These are phyloP conservation scores for Plenodomus tracheiphilus DNA, from an alignment of 2,329 filamentous ascomycete genomes.

Conservation along the genomic window DNA sequence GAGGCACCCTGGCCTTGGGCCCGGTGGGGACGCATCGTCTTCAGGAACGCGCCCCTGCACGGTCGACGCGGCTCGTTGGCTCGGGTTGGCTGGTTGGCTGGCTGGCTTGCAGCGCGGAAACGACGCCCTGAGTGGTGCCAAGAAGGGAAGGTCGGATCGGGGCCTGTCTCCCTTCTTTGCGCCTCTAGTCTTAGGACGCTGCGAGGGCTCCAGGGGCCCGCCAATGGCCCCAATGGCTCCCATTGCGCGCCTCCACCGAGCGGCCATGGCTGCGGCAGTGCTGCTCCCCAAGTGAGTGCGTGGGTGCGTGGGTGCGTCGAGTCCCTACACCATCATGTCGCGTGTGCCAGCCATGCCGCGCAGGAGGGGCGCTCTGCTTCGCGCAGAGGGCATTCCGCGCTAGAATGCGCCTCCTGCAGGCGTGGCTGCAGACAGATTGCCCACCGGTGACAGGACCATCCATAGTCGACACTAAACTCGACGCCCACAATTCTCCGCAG, in stretches of 20 bases:
- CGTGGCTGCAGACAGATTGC: neutral
- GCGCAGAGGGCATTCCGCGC: constrained; percentile 5
- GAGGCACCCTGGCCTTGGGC: constrained; percentile 7
- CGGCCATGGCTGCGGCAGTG: neutral
- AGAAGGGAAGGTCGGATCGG: constrained; percentile 7
- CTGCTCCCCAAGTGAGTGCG: neutral
- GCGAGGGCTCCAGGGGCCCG: too few species aligned
- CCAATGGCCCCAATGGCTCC: neutral
- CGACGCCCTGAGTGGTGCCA: constrained; percentile 9
- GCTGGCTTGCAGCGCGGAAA: constrained; percentile 7
- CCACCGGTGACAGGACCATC: neutral
- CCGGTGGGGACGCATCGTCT: constrained; percentile 11
- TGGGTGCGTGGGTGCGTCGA: too few species aligned
- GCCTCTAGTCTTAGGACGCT: too few species aligned
- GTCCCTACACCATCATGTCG: too few species aligned
- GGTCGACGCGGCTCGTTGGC: constrained; percentile 14
- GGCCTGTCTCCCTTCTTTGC: constrained; percentile 3
- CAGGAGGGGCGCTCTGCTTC: too few species aligned
- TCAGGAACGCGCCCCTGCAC: constrained; percentile 20
- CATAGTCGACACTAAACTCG: neutral
- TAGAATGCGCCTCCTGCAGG: too few species aligned
- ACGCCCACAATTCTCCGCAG: neutral
- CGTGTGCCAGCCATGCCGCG: constrained; percentile 4
- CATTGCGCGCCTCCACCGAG: neutral
- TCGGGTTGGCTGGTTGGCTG: too few species aligned